These are phyloP conservation scores for Cercospora sp. DNA, from an alignment of 2,329 filamentous ascomycete species.

Conservation along the genomic window DNA sequence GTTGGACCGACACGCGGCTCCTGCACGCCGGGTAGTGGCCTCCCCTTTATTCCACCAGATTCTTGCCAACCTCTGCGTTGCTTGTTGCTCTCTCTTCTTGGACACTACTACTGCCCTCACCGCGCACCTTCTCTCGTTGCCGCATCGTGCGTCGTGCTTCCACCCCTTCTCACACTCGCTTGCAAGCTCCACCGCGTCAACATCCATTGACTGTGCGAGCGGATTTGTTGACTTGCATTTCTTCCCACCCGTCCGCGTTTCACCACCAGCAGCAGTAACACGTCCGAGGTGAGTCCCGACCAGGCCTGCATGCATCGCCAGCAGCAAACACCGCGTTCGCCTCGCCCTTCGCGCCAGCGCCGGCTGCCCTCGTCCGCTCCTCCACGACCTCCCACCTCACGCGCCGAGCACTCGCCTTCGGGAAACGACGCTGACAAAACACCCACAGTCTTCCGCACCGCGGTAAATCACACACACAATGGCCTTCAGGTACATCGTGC, in stretches of 20 bases:
- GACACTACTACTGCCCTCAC: neutral
- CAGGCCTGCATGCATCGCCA: neutral
- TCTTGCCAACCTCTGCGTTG: constrained; percentile 15
- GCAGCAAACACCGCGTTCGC: constrained; percentile 4
- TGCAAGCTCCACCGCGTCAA: constrained; percentile 11
- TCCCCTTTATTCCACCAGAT: constrained; percentile 17
- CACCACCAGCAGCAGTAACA: constrained; percentile 20
- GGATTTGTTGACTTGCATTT: constrained; percentile 17
- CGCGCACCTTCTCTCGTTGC: constrained; percentile 22
- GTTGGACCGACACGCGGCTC: constrained; percentile 7
- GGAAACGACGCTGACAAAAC: constrained; percentile 23
- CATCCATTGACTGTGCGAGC: constrained; percentile 14
- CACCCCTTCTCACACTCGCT: constrained; percentile 16
- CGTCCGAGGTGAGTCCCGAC: constrained; percentile 18
- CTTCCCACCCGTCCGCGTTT: constrained; percentile 7
- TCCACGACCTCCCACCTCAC: neutral
- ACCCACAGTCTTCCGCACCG: constrained; percentile 24
- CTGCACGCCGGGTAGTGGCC: constrained; percentile 12
- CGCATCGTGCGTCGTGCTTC: constrained; percentile 12
- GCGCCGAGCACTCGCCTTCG: constrained; percentile 7
- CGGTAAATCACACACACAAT: constrained; percentile 41
- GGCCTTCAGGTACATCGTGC: constrained; percentile 58
- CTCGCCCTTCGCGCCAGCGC: neutral
- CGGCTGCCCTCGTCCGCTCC: neutral
- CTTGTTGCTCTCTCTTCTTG: neutral